Percentiles rank a stretch among this genome's conserved stretches.
phyloP scores from a whole-genome alignment of 805 yeast genomes.

The Kodamaea jinghongensis region DNA sequence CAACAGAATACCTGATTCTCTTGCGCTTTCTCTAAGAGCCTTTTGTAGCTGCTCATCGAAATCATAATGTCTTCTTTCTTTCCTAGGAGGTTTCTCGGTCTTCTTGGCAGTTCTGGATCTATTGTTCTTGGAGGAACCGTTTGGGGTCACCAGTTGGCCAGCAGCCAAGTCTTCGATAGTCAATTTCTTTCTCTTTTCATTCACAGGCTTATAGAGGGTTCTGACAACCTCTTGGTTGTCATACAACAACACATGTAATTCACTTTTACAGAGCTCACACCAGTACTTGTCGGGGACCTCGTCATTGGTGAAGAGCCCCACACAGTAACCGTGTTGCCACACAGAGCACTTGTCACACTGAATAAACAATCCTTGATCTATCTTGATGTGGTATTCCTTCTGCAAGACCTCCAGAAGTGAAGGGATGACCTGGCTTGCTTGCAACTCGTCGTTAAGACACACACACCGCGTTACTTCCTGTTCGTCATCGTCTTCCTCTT shows the following conservation, averaged over 20 bases:
- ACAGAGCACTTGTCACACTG: constrained; percentile 90
- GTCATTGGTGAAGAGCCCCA: constrained; percentile 71
- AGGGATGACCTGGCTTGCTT: constrained; percentile 22
- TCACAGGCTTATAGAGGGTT: constrained; percentile 41
- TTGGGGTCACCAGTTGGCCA: constrained; percentile 13
- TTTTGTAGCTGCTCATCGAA: constrained; percentile 44
- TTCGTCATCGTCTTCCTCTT: constrained; percentile 30
- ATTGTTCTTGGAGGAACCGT: constrained; percentile 13
- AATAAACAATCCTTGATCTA: constrained; percentile 64
- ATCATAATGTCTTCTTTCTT: constrained; percentile 34
- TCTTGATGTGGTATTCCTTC: constrained; percentile 34
- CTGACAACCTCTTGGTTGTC: constrained; percentile 24
- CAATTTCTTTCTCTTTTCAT: constrained; percentile 40
- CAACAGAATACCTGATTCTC: constrained; percentile 39
- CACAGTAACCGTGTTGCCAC: constrained; percentile 98
- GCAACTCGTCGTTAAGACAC: constrained; percentile 40
- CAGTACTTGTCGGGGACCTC: constrained; percentile 90
- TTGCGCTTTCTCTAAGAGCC: constrained; percentile 57
- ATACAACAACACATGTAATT: constrained; percentile 57
- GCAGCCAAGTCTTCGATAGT: constrained; percentile 16
- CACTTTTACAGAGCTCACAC: constrained; percentile 92
- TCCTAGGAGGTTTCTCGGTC: constrained; percentile 18
- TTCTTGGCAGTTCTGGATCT: constrained; percentile 22
- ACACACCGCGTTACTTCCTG: constrained; percentile 43
- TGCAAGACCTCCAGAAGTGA: constrained; percentile 24